Base-by-base conservation (phyloP, 140 eudicot genomes). In the Cichorium intybus region DNA sequence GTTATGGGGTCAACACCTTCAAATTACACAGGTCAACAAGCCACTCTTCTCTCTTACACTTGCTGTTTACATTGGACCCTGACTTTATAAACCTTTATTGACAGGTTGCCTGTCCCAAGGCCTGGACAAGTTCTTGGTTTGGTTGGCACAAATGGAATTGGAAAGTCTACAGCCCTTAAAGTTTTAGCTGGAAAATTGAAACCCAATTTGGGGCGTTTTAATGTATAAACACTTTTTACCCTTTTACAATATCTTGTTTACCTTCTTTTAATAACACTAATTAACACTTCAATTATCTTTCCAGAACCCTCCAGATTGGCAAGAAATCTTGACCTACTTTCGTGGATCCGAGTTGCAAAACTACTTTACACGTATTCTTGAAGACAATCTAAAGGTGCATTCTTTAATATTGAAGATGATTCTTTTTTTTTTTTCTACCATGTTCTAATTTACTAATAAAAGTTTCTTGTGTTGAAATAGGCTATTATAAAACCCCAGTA, bases 241-340 rank as follows among this genome's bases (percentile, higher is more conserved):
- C 10, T 76, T 41, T 45, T 22, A n/a, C 17, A 26, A 15, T 64
- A 48, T 79, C 18, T 55, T 23, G 29, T 29, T 59, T 22, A 21
- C 14, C 14, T 35, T 56, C 24, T 51, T 52, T 12, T 29, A 11
- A 55, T 35, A 8, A 4, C 16, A 4, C 16, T 37, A 27, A 9
- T 39, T 21, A 52, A 21, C 3, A 35, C 46, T 27, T 56, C 7
- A 64, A 2, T 54, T 68, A 20, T 41, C 22, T 24, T 56, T 74
- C 64, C 99, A 93, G 99, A 93, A 93, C 65, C 99, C 99, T 56
- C 99, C 97, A 49, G 97, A 88, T 60, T 93, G 99, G 99, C 97
- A 86, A 70, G 99, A 88, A 68, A 93, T 88, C 43, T 84, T 93
- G 82, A 86, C 95, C 23, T 79, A 88, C 81, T 93, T 93, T 14